Percentiles rank a stretch among this genome's conserved stretches.
phyloP scores from a whole-genome alignment of 495 filamentous ascomycete species.

The Thermothielavioides terrestris region DNA sequence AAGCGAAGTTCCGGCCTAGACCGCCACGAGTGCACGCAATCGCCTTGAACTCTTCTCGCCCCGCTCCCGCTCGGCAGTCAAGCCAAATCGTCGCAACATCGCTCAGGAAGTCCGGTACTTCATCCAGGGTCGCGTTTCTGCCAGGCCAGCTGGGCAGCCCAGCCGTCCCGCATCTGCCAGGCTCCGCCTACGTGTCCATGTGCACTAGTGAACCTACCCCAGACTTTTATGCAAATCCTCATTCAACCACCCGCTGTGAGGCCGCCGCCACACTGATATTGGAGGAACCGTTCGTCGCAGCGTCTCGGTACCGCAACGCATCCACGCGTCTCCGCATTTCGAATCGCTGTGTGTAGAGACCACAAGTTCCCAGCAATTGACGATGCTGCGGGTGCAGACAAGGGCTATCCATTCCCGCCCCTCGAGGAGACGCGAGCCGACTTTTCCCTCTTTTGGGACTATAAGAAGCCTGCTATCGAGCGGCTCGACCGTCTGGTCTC shows the following conservation, averaged over 20 bases:
- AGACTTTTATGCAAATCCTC: constrained; percentile 13
- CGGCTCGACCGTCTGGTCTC: background rate
- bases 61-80: background rate
- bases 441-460: background rate
- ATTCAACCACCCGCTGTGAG: constrained; percentile 13
- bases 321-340: background rate
- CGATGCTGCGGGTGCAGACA: too few relatives aligned
- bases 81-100: background rate
- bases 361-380: too few relatives aligned
- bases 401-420: too few relatives aligned
- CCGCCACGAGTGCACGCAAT: constrained; percentile 3
- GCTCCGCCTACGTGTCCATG: background rate
- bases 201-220: background rate
- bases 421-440: too few relatives aligned
- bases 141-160: constrained; percentile 13
- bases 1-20: constrained; percentile 1
- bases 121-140: background rate
- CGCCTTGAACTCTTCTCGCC: background rate
- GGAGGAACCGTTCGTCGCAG: constrained; percentile 14
- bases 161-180: constrained; percentile 19
- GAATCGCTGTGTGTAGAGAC: too few relatives aligned
- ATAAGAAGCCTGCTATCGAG: background rate
- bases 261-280: constrained; percentile 10
- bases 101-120: too few relatives aligned
- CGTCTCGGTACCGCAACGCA: constrained; percentile 15